Evolutionary conservation across 495 filamentous ascomycete genomes (phyloP).

Genomic region (Melanomma pulvis-pyrius): DNA sequence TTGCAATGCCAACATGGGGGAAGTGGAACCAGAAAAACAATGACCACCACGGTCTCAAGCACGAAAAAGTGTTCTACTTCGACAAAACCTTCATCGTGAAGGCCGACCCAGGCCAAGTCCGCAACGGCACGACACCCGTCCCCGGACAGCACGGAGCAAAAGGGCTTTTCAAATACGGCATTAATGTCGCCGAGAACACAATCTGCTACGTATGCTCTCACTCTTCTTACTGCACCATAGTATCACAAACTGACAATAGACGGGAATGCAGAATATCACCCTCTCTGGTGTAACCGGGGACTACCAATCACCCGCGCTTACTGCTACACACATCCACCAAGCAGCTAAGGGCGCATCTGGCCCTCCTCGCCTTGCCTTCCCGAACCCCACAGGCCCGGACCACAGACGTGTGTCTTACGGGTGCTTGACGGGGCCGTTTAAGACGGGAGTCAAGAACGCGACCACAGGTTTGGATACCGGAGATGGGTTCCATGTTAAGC

Average conservation of each 20-base stretch:
- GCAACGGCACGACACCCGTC: slow-evolving; percentile 7
- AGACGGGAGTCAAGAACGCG: slow-evolving; percentile 1
- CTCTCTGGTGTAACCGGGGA: slow-evolving; percentile 15
- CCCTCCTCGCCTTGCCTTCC: slow-evolving; percentile 16
- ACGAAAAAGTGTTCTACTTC: slow-evolving; percentile 7
- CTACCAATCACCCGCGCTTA: slow-evolving; percentile 13
- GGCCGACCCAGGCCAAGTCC: slow-evolving; percentile 1
- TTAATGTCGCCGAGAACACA: slow-evolving; percentile 13
- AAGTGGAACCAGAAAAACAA: not conserved
- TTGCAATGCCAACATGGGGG: not conserved
- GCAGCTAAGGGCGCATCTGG: slow-evolving; percentile 7
- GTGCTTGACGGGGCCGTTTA: slow-evolving; percentile 17
- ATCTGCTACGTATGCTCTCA: slow-evolving; percentile 12
- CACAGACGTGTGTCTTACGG: slow-evolving; percentile 8
- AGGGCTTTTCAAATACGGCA: slow-evolving; percentile 9
- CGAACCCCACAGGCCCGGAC: slow-evolving; percentile 12
- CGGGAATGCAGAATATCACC: slow-evolving; percentile 20
- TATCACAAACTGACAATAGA: no score
- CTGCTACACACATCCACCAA: slow-evolving; percentile 23
- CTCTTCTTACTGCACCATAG: no score
- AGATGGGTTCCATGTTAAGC: slow-evolving; percentile 7
- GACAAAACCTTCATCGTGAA: slow-evolving; percentile 1
- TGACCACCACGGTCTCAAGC: not conserved
- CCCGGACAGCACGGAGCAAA: slow-evolving; percentile 2
- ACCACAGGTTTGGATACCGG: slow-evolving; percentile 13